A percentile compares a stretch with the other conserved stretches of the same genome.
These are phyloP conservation scores for Microstegium vimineum DNA, from an alignment of 176 grass and related monocot species.

Conservation along the genomic window DNA sequence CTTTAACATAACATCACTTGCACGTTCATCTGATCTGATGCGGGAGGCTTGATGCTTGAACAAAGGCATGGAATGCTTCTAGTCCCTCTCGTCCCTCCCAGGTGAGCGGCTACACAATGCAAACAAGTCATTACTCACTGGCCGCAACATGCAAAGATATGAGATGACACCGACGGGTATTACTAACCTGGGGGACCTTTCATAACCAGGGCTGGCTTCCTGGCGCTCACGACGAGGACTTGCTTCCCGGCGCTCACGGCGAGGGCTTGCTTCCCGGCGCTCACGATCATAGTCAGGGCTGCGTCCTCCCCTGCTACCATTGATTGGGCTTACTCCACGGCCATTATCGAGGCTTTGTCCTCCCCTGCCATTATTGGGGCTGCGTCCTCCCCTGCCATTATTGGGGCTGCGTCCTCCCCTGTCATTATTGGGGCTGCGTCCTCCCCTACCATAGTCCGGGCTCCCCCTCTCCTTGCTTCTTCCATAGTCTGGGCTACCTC, in stretches of 20 bases:
- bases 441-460: constrained; percentile 66
- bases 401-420: constrained; percentile 32
- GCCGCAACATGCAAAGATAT: background rate
- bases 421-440: constrained; percentile 60
- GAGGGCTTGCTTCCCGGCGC: constrained; percentile 24
- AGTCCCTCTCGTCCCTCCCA: constrained; percentile 43
- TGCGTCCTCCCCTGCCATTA: constrained; percentile 33
- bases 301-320: constrained; percentile 31
- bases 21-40: constrained; percentile 11
- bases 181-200: constrained; percentile 45
- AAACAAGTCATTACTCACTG: constrained; percentile 20
- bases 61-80: background rate
- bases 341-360: constrained; percentile 47
- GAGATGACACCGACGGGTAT: background rate
- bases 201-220: constrained; percentile 50
- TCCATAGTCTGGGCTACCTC: constrained; percentile 65
- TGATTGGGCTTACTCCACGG: constrained; percentile 35
- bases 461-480: constrained; percentile 52
- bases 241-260: constrained; percentile 31
- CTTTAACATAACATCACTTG: background rate
- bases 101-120: constrained; percentile 37
- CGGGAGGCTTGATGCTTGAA: background rate
- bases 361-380: constrained; percentile 34
- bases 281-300: constrained; percentile 49
- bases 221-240: constrained; percentile 31